Percentiles rank a stretch among this genome's conserved stretches.
Evolutionary conservation across 1,284 basidiomycete species (phyloP).

Genomic region (Lentinula novae-zelandiae): DNA sequence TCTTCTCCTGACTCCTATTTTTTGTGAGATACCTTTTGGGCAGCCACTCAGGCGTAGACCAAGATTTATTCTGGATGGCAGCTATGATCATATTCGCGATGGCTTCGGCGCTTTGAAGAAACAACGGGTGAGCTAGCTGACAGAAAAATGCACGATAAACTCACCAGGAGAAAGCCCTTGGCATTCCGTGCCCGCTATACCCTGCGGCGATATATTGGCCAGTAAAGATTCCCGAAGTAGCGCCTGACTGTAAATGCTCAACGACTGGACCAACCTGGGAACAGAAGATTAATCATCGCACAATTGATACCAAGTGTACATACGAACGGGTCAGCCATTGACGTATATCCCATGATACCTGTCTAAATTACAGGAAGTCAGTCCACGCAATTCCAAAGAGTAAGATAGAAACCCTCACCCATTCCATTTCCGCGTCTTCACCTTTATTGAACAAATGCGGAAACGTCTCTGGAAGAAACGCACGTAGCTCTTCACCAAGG

Average conservation of each 20-base stretch:
- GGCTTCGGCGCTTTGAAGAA: constrained; percentile 52
- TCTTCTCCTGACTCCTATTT: constrained; percentile 13
- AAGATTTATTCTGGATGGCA: constrained; percentile 44
- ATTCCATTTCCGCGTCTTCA: constrained; percentile 65
- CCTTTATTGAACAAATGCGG: constrained; percentile 52
- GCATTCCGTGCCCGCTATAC: constrained; percentile 80
- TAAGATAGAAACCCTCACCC: constrained; percentile 40
- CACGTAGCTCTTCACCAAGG: constrained; percentile 48
- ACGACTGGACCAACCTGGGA: constrained; percentile 64
- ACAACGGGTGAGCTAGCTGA: constrained; percentile 17
- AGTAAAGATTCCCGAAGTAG: constrained; percentile 20
- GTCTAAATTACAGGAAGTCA: constrained; percentile 40
- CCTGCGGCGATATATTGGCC: constrained; percentile 77
- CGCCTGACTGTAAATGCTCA: constrained; percentile 16
- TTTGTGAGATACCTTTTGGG: constrained; percentile 58
- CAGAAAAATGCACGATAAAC: neutral
- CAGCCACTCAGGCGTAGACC: constrained; percentile 58
- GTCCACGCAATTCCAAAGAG: neutral
- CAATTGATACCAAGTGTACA: constrained; percentile 22
- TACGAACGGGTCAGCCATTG: constrained; percentile 65
- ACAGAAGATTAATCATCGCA: neutral
- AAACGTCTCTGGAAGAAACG: constrained; percentile 60
- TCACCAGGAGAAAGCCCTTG: constrained; percentile 70
- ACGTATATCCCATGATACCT: constrained; percentile 81
- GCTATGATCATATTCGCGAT: constrained; percentile 62